Percentiles rank a stretch among this genome's conserved stretches.
Evolutionary conservation across 2,329 filamentous ascomycete genomes (phyloP).

Genomic region (Ophiosphaerella narmari): DNA sequence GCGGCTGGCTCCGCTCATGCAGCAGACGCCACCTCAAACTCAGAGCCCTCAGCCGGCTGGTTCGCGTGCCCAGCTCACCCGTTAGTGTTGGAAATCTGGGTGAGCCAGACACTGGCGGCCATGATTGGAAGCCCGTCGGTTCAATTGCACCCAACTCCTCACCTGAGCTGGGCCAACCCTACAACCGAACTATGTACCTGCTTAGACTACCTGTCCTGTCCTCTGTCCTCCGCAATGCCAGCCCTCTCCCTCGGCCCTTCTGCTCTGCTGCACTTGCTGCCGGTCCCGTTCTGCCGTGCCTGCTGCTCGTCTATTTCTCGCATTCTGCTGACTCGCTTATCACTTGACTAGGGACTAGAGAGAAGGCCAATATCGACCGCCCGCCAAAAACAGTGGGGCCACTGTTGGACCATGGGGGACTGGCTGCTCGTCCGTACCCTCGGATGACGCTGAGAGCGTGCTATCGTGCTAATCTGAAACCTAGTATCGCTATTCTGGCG

Average conservation of each 20-base stretch:
- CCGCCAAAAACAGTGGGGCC: conserved; percentile 46
- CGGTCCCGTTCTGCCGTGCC: conserved; percentile 14
- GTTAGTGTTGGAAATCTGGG: conserved; percentile 26
- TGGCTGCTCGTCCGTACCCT: conserved; percentile 41
- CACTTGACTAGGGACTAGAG: conserved; percentile 30
- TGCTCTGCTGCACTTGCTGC: conserved; percentile 7
- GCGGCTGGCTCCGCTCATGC: conserved; percentile 26
- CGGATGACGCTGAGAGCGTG: conserved; percentile 5
- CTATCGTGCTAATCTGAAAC: conserved; percentile 15
- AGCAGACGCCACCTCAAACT: conserved; percentile 26
- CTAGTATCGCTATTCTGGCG: conserved; percentile 44
- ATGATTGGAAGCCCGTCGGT: conserved; percentile 39
- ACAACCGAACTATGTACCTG: conserved; percentile 6
- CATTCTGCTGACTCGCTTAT: conserved; percentile 33
- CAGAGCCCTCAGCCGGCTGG: conserved; percentile 22
- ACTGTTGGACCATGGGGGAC: conserved; percentile 38
- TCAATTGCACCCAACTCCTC: conserved; percentile 26
- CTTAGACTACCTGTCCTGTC: conserved; percentile 7
- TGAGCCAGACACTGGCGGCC: conserved; percentile 13
- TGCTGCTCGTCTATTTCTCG: conserved; percentile 7
- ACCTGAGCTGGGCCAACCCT: conserved; percentile 20
- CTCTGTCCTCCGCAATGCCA: conserved; percentile 5
- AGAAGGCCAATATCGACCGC: conserved; percentile 36
- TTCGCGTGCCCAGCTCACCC: conserved; percentile 12
- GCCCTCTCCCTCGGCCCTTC: conserved; percentile 3